Conservation (phyloP, 1,284 basidiomycete genomes). For the Pyrrhoderma noxium region DNA sequence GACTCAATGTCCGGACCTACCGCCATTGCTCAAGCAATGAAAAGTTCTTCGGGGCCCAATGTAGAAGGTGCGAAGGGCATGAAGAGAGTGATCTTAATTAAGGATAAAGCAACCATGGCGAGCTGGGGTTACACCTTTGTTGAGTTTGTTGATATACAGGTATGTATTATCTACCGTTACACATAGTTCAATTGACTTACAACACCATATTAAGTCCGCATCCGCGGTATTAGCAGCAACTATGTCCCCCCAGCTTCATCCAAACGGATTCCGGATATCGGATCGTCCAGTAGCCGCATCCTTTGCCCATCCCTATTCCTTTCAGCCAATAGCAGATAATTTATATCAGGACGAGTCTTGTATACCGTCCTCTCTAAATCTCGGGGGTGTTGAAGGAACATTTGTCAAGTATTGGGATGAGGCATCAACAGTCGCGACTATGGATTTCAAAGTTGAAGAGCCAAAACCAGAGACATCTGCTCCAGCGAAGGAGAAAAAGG, state of each 20-base stretch:
- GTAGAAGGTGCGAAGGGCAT: slow-evolving; percentile 77
- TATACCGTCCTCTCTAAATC: slow-evolving; percentile 49
- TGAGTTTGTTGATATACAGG: slow-evolving; percentile 79
- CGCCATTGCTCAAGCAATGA: slow-evolving; percentile 75
- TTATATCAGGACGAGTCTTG: slow-evolving; percentile 69
- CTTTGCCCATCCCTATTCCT: slow-evolving; percentile 82
- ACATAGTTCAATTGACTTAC: no score
- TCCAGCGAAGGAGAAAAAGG: slow-evolving; percentile 49
- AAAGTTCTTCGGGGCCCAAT: slow-evolving; percentile 54
- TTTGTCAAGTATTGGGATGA: slow-evolving; percentile 85
- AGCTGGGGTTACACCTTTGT: slow-evolving; percentile 92
- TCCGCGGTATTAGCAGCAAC: slow-evolving; percentile 68
- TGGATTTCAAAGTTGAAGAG: slow-evolving; percentile 75
- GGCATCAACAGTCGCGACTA: slow-evolving; percentile 55
- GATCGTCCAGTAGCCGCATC: slow-evolving; percentile 81
- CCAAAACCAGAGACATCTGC: slow-evolving; percentile 35
- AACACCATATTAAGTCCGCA: slow-evolving; percentile 56
- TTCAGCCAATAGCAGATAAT: slow-evolving; percentile 69
- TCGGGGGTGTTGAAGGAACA: slow-evolving; percentile 62
- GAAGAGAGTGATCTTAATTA: slow-evolving; percentile 78
- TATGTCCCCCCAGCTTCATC: slow-evolving; percentile 78
- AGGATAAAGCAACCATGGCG: slow-evolving; percentile 74
- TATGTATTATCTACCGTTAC: slow-evolving; percentile 31
- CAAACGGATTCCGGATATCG: slow-evolving; percentile 82
- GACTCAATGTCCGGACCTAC: slow-evolving; percentile 81